Base-by-base conservation (phyloP, 192 early-diverging fungal genomes). In the Rhizoclosmatium globosum region DNA sequence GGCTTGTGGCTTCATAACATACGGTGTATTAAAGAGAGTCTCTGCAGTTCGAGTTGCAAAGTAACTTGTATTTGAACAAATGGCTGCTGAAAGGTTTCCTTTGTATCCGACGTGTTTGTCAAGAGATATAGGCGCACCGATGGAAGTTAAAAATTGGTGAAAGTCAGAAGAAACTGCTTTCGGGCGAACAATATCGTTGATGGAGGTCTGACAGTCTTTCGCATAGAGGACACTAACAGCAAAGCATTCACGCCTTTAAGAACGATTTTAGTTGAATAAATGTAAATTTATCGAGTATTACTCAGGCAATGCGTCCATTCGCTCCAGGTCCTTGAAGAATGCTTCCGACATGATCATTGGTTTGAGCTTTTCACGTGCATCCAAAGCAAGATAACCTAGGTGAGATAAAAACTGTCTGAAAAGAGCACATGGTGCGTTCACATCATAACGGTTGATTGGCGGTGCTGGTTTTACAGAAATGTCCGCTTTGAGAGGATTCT, bases 11-110 rank as follows among this genome's bases (percentile, higher is more conserved):
- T 42, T 45, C 50, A 60, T 58, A 19, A 31, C 75, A 68, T 94
- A 93, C 17, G 94, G 94, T 2, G 86, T 83, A 78, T 93, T 88
- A 70, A 94, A 93, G 44, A 94, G 84, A 47, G 93, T 87, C 77
- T 95, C 93, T 15, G 85, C 79, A 9, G 79, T 88, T 21, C 90
- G 79, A 61, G 90, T 89, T 1, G 92, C 91, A 81, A 87, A 95
- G 78, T 95, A 95, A 0, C 91, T 90, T 0, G 90, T 85, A 2
- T 89, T 90, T 43, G 86, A 81, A 73, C 92, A 94, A 4, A 87
- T 62, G 3, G 79, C 48, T 6, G 83, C 11, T 50, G 85, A 82
- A 0, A 94, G 70, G 43, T 86, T 86, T 9, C 92, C 93, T 61
- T 83, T 78, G 71, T 83, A 95, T n/a, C 93, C 93, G 9, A 74